Evolutionary conservation across 768 basidiomycete species (phyloP).

Genomic region (Megacollybia marginata): DNA sequence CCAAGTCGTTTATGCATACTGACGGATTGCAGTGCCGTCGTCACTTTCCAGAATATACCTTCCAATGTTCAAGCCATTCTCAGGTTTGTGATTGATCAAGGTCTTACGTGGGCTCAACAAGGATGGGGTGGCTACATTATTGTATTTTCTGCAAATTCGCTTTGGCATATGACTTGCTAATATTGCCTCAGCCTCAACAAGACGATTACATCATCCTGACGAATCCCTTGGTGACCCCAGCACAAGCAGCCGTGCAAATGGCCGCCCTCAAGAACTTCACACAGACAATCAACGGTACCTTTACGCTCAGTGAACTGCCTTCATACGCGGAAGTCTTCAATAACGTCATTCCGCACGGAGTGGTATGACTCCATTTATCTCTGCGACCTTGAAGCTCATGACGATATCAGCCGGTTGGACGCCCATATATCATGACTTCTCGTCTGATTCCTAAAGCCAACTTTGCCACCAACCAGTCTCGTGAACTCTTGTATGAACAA

Average conservation of each 20-base stretch:
- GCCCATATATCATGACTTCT: constrained; percentile 11
- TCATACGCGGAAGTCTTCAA: neutral
- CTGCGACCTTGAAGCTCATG: constrained; percentile 15
- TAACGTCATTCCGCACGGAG: constrained; percentile 11
- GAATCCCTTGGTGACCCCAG: constrained; percentile 14
- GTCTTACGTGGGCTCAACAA: too few species aligned
- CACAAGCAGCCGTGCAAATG: constrained; percentile 8
- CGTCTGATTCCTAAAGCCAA: constrained; percentile 15
- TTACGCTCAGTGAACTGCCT: neutral
- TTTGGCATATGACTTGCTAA: too few species aligned
- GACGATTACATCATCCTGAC: neutral
- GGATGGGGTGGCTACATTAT: too few species aligned
- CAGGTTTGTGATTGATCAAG: constrained; percentile 9
- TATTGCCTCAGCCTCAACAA: too few species aligned
- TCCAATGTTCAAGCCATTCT: constrained; percentile 12
- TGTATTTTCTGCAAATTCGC: too few species aligned
- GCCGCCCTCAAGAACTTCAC: constrained; percentile 8
- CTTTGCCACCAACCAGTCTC: constrained; percentile 12
- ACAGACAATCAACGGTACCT: constrained; percentile 8
- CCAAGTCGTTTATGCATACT: too few species aligned
- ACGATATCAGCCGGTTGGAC: constrained; percentile 10
- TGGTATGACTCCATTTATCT: constrained; percentile 17
- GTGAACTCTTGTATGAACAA: constrained; percentile 6
- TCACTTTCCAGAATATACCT: neutral
- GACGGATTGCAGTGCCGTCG: too few species aligned